Evolutionary conservation across 2,329 filamentous ascomycete genomes (phyloP).

Genomic region (Arthrinium puccinioides): DNA sequence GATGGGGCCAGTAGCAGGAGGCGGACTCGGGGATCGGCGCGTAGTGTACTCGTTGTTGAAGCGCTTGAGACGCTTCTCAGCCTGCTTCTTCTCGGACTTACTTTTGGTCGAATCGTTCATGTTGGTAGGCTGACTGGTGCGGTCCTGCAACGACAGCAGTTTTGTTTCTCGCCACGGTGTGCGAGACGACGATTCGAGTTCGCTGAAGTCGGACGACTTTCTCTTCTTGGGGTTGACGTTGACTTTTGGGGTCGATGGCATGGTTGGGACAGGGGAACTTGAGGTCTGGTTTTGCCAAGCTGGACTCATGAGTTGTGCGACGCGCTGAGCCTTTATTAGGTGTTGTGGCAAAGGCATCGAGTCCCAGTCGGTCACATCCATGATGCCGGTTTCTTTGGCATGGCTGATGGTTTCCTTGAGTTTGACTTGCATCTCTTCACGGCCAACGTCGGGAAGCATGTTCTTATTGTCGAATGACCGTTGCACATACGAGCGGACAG

Average conservation of each 20-base stretch:
- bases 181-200: constrained; percentile 27
- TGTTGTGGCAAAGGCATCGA: constrained; percentile 77
- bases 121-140: constrained; percentile 56
- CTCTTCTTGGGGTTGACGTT: constrained; percentile 60
- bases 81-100: constrained; percentile 50
- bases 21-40: constrained; percentile 49
- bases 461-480: constrained; percentile 77
- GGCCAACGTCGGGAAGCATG: constrained; percentile 52
- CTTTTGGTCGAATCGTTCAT: constrained; percentile 38
- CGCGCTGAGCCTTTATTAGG: constrained; percentile 66
- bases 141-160: constrained; percentile 59
- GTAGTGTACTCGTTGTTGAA: constrained; percentile 63
- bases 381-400: constrained; percentile 65
- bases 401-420: constrained; percentile 79
- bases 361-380: constrained; percentile 77
- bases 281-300: constrained; percentile 6
- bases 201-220: constrained; percentile 63
- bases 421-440: constrained; percentile 71
- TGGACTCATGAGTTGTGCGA: constrained; percentile 29
- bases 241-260: constrained; percentile 3
- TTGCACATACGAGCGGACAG: constrained; percentile 84
- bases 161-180: constrained; percentile 61
- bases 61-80: constrained; percentile 84
- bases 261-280: no score
- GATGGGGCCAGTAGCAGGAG: constrained; percentile 60